phyloP scores from a whole-genome alignment of 2,329 filamentous ascomycete species.

The Neurospora sp. region DNA sequence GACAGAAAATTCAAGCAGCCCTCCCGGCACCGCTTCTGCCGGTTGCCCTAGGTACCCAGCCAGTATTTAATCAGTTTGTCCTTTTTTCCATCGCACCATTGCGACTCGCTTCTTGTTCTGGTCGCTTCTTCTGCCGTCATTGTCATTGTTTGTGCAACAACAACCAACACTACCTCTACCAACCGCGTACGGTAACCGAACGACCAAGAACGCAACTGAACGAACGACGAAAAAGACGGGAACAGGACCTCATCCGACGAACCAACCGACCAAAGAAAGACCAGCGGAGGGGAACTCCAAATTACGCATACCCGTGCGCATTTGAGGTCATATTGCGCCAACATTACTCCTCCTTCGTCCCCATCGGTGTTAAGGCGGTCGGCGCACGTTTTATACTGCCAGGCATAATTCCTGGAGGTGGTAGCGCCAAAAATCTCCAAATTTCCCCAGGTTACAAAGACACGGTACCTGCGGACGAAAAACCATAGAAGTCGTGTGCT shows the following conservation, averaged over 20 bases:
- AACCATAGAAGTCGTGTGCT: background rate
- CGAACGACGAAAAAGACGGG: background rate
- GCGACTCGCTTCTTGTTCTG: conserved; percentile 1
- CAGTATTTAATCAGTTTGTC: conserved; percentile 5
- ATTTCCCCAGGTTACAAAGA: background rate
- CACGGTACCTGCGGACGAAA: background rate
- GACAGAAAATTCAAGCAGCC: background rate
- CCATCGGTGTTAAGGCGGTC: background rate
- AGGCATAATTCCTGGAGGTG: background rate
- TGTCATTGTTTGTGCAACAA: conserved; percentile 7
- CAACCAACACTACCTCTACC: conserved; percentile 1
- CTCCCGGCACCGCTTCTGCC: background rate
- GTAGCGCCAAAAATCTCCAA: background rate
- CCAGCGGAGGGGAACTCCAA: background rate
- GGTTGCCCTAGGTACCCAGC: background rate
- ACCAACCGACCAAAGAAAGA: background rate
- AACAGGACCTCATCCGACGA: background rate
- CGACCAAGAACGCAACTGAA: background rate
- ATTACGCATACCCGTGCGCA: background rate
- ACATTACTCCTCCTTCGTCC: background rate
- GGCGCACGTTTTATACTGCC: background rate
- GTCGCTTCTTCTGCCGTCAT: conserved; percentile 5
- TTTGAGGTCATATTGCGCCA: background rate
- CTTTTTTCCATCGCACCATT: background rate
- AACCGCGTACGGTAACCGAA: background rate